Percentiles rank a stretch among this genome's conserved stretches.
phyloP scores from a whole-genome alignment of 805 yeast genomes.

The Teunomyces kruisii region DNA sequence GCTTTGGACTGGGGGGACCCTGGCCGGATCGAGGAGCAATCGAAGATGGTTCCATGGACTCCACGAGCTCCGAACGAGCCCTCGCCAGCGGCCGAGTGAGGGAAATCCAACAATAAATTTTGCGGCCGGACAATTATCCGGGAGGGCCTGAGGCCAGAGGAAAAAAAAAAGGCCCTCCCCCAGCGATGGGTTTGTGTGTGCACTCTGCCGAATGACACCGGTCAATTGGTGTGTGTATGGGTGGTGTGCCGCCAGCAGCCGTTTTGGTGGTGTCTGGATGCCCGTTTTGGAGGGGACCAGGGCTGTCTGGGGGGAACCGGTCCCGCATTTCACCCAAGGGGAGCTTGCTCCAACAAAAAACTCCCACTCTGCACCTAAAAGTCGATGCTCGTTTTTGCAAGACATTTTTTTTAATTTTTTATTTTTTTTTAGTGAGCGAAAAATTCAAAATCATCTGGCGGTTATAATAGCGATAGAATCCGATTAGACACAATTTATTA shows the following conservation, averaged over 20 bases:
- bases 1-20: not conserved
- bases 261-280: no score
- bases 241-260: no score
- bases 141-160: no score
- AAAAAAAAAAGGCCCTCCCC: no score
- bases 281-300: no score
- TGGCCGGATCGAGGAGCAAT: not conserved
- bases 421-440: not conserved
- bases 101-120: slow-evolving; percentile 2
- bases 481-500: not conserved
- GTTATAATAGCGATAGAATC: slow-evolving; percentile 2
- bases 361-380: no score
- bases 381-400: not conserved
- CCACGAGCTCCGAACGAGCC: slow-evolving; percentile 1
- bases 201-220: no score
- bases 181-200: no score
- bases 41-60: not conserved
- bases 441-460: slow-evolving; percentile 4
- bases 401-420: not conserved
- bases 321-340: no score
- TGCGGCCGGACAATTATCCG: not conserved
- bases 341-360: no score
- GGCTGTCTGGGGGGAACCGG: no score
- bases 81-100: not conserved
- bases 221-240: no score